Conservation (phyloP, 441 rosid genomes). For the Adansonia madagascariensis region DNA sequence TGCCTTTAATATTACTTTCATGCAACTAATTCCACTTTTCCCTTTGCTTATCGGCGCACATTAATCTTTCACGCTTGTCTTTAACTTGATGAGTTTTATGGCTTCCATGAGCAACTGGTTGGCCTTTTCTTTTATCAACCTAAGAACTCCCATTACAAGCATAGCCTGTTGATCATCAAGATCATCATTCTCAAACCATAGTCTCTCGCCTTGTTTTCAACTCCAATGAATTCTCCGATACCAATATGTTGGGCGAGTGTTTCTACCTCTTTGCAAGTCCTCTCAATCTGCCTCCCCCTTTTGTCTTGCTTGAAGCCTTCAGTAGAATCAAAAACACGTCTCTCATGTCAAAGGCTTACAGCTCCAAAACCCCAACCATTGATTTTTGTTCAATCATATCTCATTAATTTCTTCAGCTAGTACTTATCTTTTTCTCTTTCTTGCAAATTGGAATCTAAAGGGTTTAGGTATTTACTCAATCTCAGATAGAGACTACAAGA, state of each 20-base stretch:
- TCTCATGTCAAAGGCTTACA: constrained; percentile 24
- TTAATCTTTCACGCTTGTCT: not conserved
- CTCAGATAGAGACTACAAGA: too few relatives aligned
- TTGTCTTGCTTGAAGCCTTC: constrained; percentile 64
- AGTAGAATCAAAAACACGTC: too few relatives aligned
- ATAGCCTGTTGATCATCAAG: constrained; percentile 33
- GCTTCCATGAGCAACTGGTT: constrained; percentile 66
- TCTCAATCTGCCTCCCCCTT: constrained; percentile 47
- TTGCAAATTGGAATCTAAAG: constrained; percentile 69
- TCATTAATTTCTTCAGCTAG: not conserved
- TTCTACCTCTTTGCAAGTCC: constrained; percentile 51
- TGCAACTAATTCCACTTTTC: constrained; percentile 41
- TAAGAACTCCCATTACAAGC: constrained; percentile 45
- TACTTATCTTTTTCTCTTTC: not conserved
- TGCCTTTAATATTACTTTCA: constrained; percentile 29
- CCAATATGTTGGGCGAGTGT: constrained; percentile 43
- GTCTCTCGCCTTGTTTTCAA: constrained; percentile 50
- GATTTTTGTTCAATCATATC: constrained; percentile 11
- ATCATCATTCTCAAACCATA: constrained; percentile 42
- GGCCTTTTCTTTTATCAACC: constrained; percentile 74
- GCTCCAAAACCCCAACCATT: constrained; percentile 30
- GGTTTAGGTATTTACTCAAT: constrained; percentile 14
- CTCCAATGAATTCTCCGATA: constrained; percentile 44
- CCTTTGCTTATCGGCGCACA: not conserved
- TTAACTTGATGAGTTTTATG: not conserved